phyloP scores from a whole-genome alignment of 2,329 filamentous ascomycete species.

The Emmonsiellopsis sp. region DNA sequence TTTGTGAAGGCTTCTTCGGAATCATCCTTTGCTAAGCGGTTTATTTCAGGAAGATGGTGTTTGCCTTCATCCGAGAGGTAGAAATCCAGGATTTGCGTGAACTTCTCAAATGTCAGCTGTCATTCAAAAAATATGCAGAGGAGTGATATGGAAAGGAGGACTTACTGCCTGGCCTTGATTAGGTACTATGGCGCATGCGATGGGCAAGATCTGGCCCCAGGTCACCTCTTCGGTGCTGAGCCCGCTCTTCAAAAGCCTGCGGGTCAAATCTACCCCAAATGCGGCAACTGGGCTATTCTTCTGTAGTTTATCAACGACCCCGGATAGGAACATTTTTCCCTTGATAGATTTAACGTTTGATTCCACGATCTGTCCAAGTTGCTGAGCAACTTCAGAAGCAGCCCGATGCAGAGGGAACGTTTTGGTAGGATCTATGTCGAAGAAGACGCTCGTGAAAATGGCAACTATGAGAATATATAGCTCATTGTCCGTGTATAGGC shows the following conservation, averaged over 20 bases:
- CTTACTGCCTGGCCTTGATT: conserved; percentile 41
- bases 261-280: conserved; percentile 58
- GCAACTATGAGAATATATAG: conserved; percentile 40
- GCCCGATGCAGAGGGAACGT: conserved; percentile 38
- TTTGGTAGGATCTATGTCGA: conserved; percentile 40
- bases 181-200: conserved; percentile 56
- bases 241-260: conserved; percentile 54
- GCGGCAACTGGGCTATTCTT: conserved; percentile 49
- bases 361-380: conserved; percentile 31
- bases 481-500: conserved; percentile 42
- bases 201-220: conserved; percentile 61
- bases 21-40: conserved; percentile 25
- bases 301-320: conserved; percentile 37
- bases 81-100: conserved; percentile 36
- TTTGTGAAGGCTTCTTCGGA: conserved; percentile 21
- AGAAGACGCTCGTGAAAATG: conserved; percentile 38
- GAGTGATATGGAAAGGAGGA: conserved; percentile 12
- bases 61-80: conserved; percentile 34
- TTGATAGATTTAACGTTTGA: conserved; percentile 33
- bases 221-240: conserved; percentile 57
- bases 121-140: not conserved
- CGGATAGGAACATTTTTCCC: conserved; percentile 45
- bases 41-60: conserved; percentile 35
- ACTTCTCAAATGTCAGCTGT: conserved; percentile 57
- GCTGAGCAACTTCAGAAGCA: conserved; percentile 30